Percentiles rank a stretch among this genome's conserved stretches.
phyloP scores from a whole-genome alignment of 257 asterid species.

The Nicotiana tomentosiformis region DNA sequence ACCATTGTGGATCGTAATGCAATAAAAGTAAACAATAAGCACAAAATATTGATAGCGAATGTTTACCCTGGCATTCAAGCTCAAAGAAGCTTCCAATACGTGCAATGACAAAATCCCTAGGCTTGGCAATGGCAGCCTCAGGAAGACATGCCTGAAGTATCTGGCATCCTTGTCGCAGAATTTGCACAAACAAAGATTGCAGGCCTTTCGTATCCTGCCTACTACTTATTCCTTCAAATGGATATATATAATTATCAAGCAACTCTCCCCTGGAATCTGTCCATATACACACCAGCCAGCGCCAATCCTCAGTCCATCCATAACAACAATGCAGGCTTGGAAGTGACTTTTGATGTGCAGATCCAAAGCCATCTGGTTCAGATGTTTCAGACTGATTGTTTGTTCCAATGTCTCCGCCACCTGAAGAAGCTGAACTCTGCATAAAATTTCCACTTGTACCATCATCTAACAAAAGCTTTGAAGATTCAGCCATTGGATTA shows the following conservation, averaged over 20 bases:
- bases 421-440: slow-evolving; percentile 65
- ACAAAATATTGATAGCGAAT: slow-evolving; percentile 5
- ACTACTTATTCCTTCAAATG: slow-evolving; percentile 94
- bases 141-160: slow-evolving; percentile 88
- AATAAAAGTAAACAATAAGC: neutral
- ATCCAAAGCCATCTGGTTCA: slow-evolving; percentile 63
- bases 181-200: slow-evolving; percentile 90
- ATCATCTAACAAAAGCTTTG: slow-evolving; percentile 67
- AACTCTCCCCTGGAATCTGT: slow-evolving; percentile 97
- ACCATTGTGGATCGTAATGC: neutral
- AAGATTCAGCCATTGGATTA: slow-evolving; percentile 46
- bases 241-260: slow-evolving; percentile 86
- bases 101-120: slow-evolving; percentile 90
- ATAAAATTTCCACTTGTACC: slow-evolving; percentile 60
- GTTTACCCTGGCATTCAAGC: slow-evolving; percentile 93
- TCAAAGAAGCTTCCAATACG: slow-evolving; percentile 92
- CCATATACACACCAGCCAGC: slow-evolving; percentile 97
- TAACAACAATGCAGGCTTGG: slow-evolving; percentile 97
- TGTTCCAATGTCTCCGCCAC: slow-evolving; percentile 65
- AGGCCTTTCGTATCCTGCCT: slow-evolving; percentile 98
- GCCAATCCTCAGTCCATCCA: slow-evolving; percentile 99
- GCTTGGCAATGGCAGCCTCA: slow-evolving; percentile 60
- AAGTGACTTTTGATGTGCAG: slow-evolving; percentile 64
- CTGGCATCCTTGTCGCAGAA: slow-evolving; percentile 93
- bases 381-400: slow-evolving; percentile 53